Conservation (phyloP, 1,284 basidiomycete genomes). For the Cryptococcus floricola region DNA sequence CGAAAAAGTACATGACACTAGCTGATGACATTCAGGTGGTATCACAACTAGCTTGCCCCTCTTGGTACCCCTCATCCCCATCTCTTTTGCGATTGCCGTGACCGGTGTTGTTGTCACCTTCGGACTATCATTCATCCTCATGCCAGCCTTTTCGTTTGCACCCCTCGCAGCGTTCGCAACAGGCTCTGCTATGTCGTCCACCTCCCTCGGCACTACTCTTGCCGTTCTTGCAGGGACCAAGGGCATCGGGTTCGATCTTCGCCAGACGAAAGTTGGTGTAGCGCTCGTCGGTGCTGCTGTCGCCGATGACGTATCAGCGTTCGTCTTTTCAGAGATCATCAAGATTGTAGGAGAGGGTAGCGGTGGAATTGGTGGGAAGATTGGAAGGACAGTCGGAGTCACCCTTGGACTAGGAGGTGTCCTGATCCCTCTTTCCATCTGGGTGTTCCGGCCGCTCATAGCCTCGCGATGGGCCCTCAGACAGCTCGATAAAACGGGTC, state of each 20-base stretch:
- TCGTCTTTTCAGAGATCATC: slow-evolving; percentile 55
- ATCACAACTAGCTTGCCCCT: slow-evolving; percentile 50
- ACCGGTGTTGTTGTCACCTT: slow-evolving; percentile 55
- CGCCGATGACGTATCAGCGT: slow-evolving; percentile 57
- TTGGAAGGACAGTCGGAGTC: slow-evolving; percentile 18
- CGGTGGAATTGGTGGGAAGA: slow-evolving; percentile 5
- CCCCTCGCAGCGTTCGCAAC: slow-evolving; percentile 55
- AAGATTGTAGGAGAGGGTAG: slow-evolving; percentile 40
- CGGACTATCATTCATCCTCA: slow-evolving; percentile 50
- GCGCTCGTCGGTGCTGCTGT: slow-evolving; percentile 56
- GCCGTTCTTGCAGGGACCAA: slow-evolving; percentile 48
- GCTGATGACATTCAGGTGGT: slow-evolving; percentile 47
- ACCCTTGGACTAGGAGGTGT: slow-evolving; percentile 26
- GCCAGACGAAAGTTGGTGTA: slow-evolving; percentile 53
- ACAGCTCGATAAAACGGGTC: not conserved
- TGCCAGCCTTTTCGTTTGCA: slow-evolving; percentile 47
- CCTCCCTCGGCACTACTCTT: slow-evolving; percentile 58
- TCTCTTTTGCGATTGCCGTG: slow-evolving; percentile 52
- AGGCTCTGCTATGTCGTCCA: slow-evolving; percentile 56
- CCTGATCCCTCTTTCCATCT: slow-evolving; percentile 12
- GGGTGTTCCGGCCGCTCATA: not conserved
- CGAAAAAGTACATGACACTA: not conserved
- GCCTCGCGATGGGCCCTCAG: not conserved
- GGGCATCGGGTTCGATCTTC: slow-evolving; percentile 41
- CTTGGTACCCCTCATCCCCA: slow-evolving; percentile 49